These are phyloP conservation scores for Fomitiporia mediterranea DNA, from an alignment of 1,284 basidiomycete species.

Conservation along the genomic window DNA sequence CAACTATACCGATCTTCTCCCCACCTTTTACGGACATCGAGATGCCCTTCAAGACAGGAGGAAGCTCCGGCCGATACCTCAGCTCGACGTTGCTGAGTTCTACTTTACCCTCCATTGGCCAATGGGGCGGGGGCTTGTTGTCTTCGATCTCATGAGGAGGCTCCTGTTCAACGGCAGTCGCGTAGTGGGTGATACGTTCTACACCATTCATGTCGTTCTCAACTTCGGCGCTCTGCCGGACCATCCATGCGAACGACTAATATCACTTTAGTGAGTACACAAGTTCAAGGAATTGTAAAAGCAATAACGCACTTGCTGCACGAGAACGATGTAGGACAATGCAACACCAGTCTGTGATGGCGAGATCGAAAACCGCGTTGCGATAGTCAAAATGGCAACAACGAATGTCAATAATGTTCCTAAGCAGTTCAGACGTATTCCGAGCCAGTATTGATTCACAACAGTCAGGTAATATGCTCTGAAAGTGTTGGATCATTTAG, in stretches of 20 bases:
- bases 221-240: conserved; percentile 79
- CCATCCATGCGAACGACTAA: conserved; percentile 74
- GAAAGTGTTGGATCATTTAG: not conserved
- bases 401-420: conserved; percentile 74
- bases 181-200: conserved; percentile 81
- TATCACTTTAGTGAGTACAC: not conserved
- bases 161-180: conserved; percentile 73
- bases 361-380: conserved; percentile 67
- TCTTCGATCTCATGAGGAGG: conserved; percentile 60
- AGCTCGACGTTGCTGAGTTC: conserved; percentile 60
- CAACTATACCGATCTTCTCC: conserved; percentile 89
- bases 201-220: conserved; percentile 93
- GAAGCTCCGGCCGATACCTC: conserved; percentile 69
- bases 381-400: conserved; percentile 77
- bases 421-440: conserved; percentile 82
- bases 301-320: conserved; percentile 50
- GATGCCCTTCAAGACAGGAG: conserved; percentile 63
- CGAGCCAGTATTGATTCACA: conserved; percentile 72
- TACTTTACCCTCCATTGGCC: conserved; percentile 65
- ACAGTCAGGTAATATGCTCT: conserved; percentile 32
- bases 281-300: not conserved
- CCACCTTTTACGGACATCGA: conserved; percentile 64
- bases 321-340: conserved; percentile 72
- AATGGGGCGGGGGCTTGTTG: conserved; percentile 51
- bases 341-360: conserved; percentile 75